These are phyloP conservation scores for Diaporthe citrichinensis DNA, from an alignment of 2,329 filamentous ascomycete genomes.

Conservation along the genomic window DNA sequence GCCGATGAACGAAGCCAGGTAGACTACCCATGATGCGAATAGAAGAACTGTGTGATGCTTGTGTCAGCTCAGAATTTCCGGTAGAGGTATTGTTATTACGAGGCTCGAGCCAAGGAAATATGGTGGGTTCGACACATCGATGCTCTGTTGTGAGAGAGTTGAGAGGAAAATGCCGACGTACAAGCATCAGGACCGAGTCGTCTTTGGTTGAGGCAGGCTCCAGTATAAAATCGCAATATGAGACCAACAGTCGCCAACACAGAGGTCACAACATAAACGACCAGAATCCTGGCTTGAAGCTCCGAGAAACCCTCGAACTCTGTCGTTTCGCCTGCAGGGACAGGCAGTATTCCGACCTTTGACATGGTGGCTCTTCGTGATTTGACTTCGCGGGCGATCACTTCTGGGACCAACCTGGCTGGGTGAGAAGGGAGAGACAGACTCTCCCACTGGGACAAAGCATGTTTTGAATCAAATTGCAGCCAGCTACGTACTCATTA, in stretches of 20 bases:
- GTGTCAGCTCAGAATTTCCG: not conserved
- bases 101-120: not conserved
- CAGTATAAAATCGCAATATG: slow-evolving; percentile 36
- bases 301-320: slow-evolving; percentile 36
- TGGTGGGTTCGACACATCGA: not conserved
- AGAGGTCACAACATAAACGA: slow-evolving; percentile 38
- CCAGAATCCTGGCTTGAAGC: slow-evolving; percentile 37
- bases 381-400: not conserved
- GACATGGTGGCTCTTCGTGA: slow-evolving; percentile 28
- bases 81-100: not conserved
- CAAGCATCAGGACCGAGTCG: slow-evolving; percentile 38
- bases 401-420: slow-evolving; percentile 19
- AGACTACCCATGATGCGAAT: slow-evolving; percentile 40
- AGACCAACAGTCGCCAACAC: slow-evolving; percentile 34
- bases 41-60: slow-evolving; percentile 32
- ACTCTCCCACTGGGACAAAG: slow-evolving; percentile 13
- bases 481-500: slow-evolving; percentile 5
- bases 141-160: no score
- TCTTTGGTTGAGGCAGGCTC: slow-evolving; percentile 34
- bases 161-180: slow-evolving; percentile 9
- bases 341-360: slow-evolving; percentile 36
- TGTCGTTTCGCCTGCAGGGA: slow-evolving; percentile 27
- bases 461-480: slow-evolving; percentile 27
- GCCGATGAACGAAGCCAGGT: slow-evolving; percentile 38
- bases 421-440: not conserved